Conservation (phyloP, 768 basidiomycete species). For the Asterophora lycoperdoides region DNA sequence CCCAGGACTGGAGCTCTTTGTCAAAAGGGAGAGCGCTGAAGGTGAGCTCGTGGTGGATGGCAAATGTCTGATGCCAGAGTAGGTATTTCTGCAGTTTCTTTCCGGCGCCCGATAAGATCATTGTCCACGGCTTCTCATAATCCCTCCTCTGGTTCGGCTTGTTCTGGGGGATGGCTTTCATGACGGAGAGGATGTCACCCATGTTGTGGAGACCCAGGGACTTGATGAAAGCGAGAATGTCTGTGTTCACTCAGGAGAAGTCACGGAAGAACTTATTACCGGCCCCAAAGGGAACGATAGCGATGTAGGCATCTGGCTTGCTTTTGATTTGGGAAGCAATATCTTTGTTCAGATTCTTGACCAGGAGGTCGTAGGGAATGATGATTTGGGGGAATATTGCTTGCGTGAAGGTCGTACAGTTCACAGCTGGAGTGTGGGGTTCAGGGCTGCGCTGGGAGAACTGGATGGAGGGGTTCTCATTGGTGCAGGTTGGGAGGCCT, state of each 20-base stretch:
- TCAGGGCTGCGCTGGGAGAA: background rate
- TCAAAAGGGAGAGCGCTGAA: too few relatives aligned
- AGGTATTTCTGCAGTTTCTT: background rate
- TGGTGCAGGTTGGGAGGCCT: background rate
- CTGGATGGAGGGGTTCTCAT: slow-evolving; percentile 1
- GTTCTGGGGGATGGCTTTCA: background rate
- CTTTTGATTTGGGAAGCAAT: background rate
- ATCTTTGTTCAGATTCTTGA: background rate
- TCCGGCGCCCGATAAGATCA: background rate
- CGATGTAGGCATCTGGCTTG: background rate
- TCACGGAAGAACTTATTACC: slow-evolving; percentile 1
- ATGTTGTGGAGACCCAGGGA: slow-evolving; percentile 1
- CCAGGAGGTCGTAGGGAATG: background rate
- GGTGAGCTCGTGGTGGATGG: background rate
- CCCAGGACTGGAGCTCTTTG: too few relatives aligned
- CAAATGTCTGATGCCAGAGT: slow-evolving; percentile 3
- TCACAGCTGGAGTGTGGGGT: background rate
- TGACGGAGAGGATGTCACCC: background rate
- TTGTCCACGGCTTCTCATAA: slow-evolving; percentile 2
- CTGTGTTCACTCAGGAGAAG: background rate
- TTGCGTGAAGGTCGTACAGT: background rate
- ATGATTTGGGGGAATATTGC: slow-evolving; percentile 1
- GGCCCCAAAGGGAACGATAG: slow-evolving; percentile 1
- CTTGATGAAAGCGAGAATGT: slow-evolving; percentile 5
- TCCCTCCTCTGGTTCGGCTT: slow-evolving; percentile 1